Percentiles rank a stretch among this genome's conserved stretches.
phyloP scores from a whole-genome alignment of 768 basidiomycete genomes.

The Tricholoma terreum region DNA sequence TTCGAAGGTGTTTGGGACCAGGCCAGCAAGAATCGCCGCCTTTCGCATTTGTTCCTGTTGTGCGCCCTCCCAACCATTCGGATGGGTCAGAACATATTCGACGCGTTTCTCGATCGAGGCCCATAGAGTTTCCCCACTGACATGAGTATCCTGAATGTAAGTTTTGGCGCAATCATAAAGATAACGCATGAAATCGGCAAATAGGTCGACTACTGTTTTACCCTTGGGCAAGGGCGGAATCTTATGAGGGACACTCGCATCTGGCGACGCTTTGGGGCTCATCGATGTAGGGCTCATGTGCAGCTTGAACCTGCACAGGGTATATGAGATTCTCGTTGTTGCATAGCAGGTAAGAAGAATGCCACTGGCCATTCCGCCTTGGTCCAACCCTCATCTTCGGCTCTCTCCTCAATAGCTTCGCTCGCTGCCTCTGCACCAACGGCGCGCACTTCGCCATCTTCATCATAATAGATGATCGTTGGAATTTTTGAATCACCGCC shows the following conservation, averaged over 20 bases:
- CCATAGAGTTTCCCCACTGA: conserved; percentile 45
- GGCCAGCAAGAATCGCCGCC: conserved; percentile 50
- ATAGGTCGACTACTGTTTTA: conserved; percentile 39
- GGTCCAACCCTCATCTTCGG: conserved; percentile 41
- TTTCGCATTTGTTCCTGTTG: conserved; percentile 57
- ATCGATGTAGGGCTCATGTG: conserved; percentile 30
- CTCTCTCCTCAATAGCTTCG: conserved; percentile 35
- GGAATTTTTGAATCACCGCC: conserved; percentile 49
- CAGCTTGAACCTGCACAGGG: conserved; percentile 33
- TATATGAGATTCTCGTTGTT: not conserved
- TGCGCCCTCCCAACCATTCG: conserved; percentile 62
- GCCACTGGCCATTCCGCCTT: conserved; percentile 33
- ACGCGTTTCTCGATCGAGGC: conserved; percentile 37
- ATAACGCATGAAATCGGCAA: conserved; percentile 52
- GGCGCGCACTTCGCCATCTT: conserved; percentile 34
- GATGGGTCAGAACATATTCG: conserved; percentile 56
- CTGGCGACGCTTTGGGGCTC: not conserved
- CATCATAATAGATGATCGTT: conserved; percentile 46
- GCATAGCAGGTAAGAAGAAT: conserved; percentile 27
- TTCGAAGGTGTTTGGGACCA: conserved; percentile 39
- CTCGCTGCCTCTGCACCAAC: conserved; percentile 45
- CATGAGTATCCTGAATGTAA: conserved; percentile 48
- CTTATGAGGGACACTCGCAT: not conserved
- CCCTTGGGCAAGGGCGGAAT: conserved; percentile 41
- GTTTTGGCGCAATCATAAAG: conserved; percentile 40